Evolutionary conservation across 352 stramenopile species (phyloP), one percentile per base, ranked within the genome.

Genomic region (Phytophthora quininea): DNA sequence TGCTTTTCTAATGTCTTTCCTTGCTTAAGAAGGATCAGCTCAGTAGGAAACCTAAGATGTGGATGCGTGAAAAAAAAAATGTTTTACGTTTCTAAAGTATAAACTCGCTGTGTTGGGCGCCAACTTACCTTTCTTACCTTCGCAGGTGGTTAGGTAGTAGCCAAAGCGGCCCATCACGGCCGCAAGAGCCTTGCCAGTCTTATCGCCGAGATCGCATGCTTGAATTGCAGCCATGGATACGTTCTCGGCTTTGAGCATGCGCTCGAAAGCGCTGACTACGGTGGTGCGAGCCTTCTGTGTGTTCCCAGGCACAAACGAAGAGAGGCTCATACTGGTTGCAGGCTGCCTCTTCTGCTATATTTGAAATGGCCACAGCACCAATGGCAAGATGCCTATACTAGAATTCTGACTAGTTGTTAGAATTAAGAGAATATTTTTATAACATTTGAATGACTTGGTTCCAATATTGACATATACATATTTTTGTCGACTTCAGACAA

Each of bases 51-150:
- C n/a, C 50, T 10, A 12, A 58, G 40, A 35, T 58, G 51, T 43
- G 32, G 51, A 58, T 58, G n/a, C 33, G 27, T 46, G 11, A 31
- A 58, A 58, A 3, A 58, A 19, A 14, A 32, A 58, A 30, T 48
- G 51, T 35, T 58, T 58, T 35, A 58, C 35, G 32, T 58, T 58
- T 47, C 15, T 48, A 58, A 48, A 46, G 47, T 47, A 58, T 29
- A 27, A 58, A 19, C 33, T 35, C 51, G 51, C 51, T 32, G 51
- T 58, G 51, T 58, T 58, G 14, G 33, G 51, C 33, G 51, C 33
- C 33, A 58, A 30, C 33, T 58, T 58, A 58, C 3, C 51, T 31
- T 50, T 58, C 52, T 58, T 58, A 47, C 33, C 52, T 49, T 58
- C 52, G 29, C 40, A 10, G n/a, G 42, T 37, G 14, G 35, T 31